Percentiles rank a stretch among this genome's conserved stretches.
Evolutionary conservation across 345 rosid species (phyloP).

Genomic region (Hypericum perforatum): DNA sequence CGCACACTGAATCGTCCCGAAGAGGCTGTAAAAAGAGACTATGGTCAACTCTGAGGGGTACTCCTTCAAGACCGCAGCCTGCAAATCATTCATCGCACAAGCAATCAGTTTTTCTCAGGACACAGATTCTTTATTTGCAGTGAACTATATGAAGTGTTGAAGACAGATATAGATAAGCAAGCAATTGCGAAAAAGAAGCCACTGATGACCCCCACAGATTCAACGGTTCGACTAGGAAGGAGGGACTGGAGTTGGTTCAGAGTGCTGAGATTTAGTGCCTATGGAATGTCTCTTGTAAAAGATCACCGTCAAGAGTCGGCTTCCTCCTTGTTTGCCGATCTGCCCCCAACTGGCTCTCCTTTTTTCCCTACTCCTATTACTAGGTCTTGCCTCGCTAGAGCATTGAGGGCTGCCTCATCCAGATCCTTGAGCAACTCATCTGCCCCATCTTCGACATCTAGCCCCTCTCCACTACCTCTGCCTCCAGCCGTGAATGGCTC

Average conservation of each 20-base stretch:
- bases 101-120: neutral
- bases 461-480: no score
- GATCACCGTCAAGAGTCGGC: no score
- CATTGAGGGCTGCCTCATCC: no score
- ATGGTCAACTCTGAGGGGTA: conserved; percentile 36
- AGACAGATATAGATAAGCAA: conserved; percentile 24
- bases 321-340: no score
- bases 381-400: no score
- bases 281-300: no score
- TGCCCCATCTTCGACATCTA: no score
- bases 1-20: conserved; percentile 41
- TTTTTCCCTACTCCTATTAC: no score
- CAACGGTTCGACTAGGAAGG: conserved; percentile 1
- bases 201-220: conserved; percentile 43
- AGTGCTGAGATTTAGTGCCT: neutral
- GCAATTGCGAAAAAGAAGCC: conserved; percentile 33
- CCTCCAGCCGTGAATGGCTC: no score
- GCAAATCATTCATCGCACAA: conserved; percentile 9
- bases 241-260: conserved; percentile 8
- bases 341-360: no score
- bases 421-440: no score
- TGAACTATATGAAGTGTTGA: conserved; percentile 6
- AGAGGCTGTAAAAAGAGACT: conserved; percentile 35
- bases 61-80: conserved; percentile 42
- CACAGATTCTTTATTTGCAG: conserved; percentile 1